A percentile compares a stretch with the other conserved stretches of the same genome.
phyloP scores from a whole-genome alignment of 495 filamentous ascomycete genomes.

The Thermothielavioides terrestris region DNA sequence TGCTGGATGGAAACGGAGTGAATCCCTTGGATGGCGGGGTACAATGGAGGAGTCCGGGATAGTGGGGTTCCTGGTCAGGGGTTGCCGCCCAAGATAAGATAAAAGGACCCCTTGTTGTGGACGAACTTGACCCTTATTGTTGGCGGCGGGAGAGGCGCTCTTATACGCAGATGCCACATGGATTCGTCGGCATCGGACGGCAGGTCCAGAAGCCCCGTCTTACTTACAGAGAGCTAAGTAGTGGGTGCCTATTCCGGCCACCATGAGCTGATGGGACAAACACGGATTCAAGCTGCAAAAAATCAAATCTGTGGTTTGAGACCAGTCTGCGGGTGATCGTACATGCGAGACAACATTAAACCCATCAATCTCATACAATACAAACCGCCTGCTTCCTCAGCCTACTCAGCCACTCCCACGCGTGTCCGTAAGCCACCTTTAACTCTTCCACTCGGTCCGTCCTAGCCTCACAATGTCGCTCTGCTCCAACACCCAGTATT shows the following conservation, averaged over 20 bases:
- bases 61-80: slow-evolving; percentile 3
- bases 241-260: no score
- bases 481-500: slow-evolving; percentile 40
- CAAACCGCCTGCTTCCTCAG: not conserved
- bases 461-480: slow-evolving; percentile 44
- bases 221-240: not conserved
- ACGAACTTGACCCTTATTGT: no score
- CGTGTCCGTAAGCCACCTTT: not conserved
- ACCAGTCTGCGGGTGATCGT: no score
- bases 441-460: slow-evolving; percentile 32
- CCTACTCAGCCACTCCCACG: not conserved
- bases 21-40: slow-evolving; percentile 5
- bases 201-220: not conserved
- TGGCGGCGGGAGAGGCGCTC: no score
- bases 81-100: not conserved
- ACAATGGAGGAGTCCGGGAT: no score
- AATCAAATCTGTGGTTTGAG: no score
- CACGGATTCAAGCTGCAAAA: no score
- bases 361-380: no score
- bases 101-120: no score
- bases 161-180: no score
- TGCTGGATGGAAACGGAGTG: slow-evolving; percentile 4
- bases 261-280: no score
- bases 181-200: not conserved
- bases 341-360: no score